Base-by-base conservation (phyloP, 352 stramenopile genomes). In the Globisporangium viniferum region DNA sequence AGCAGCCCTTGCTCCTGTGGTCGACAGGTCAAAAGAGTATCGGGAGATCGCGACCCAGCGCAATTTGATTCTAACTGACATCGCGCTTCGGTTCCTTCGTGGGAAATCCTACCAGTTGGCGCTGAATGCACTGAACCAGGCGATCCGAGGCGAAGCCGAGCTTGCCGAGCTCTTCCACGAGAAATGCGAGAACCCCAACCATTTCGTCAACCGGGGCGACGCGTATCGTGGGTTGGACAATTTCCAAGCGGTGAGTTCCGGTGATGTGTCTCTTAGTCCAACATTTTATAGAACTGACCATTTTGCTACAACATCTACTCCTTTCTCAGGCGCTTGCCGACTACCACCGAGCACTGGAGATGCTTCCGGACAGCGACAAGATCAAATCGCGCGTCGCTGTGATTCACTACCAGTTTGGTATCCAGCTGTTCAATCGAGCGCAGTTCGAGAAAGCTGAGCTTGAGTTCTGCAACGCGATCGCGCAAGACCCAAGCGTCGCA, bases 351-450 rank as follows among this genome's bases (percentile, higher is more conserved):
- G 86, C 84, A 20, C 67, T 91, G 18, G 84, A 93, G 64, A 41
- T 93, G 5, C 67, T 85, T 12, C 83, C 80, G 1, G 76, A 80
- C 14, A 82, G 72, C 48, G 68, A 70, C n/a, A 78, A 79, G 2
- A 77, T 93, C 20, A 73, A 82, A 31, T 81, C 86, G 9, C 79
- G 86, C 10, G 76, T 94, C 5, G 83, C 80, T 8, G 72, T 93
- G 41, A 82, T 95, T 35, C 86, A 93, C 66, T 95, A 93, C 66
- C 80, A 91, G 31, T 93, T 95, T 62, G 86, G 88, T 20, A 78
- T 94, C 33, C 76, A 92, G 35, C 67, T 92, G 6, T 93, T 94
- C 73, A 94, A 94, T 62, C 68, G 74, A 60, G 84, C 72, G 15
- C 75, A 81, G 58, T 95, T 94, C 44, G 74, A 90, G 54, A 89